A percentile compares a stretch with the other conserved stretches of the same genome.
These are phyloP conservation scores for Mucor racemosus DNA, from an alignment of 371 early-diverging fungal species.

Conservation along the genomic window DNA sequence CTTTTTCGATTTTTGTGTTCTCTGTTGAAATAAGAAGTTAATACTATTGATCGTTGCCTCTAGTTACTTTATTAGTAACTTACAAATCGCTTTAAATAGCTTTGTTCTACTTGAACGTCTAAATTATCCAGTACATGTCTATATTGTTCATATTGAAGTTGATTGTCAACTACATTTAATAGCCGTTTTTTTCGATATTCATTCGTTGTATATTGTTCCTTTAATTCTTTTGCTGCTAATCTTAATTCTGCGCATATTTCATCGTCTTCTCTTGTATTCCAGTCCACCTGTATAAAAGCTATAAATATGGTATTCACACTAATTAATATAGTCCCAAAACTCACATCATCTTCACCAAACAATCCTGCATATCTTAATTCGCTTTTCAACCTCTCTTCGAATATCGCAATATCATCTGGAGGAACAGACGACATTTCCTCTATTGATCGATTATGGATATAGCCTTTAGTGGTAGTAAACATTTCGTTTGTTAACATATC, in stretches of 20 bases:
- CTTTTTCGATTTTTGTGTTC: slow-evolving; percentile 77
- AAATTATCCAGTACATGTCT: slow-evolving; percentile 83
- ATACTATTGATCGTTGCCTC: neutral
- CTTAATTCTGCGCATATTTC: slow-evolving; percentile 84
- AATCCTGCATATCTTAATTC: slow-evolving; percentile 86
- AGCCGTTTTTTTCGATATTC: slow-evolving; percentile 68
- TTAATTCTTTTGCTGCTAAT: slow-evolving; percentile 68
- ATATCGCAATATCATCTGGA: slow-evolving; percentile 40
- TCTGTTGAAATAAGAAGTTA: slow-evolving; percentile 30
- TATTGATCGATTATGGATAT: slow-evolving; percentile 24
- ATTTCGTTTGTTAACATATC: slow-evolving; percentile 19
- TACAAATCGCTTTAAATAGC: slow-evolving; percentile 84
- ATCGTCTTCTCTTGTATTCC: slow-evolving; percentile 80
- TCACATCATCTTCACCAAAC: slow-evolving; percentile 78
- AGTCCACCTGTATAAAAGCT: slow-evolving; percentile 55
- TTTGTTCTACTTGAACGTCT: slow-evolving; percentile 86
- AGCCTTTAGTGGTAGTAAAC: neutral
- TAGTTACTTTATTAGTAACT: slow-evolving; percentile 29
- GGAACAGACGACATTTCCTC: slow-evolving; percentile 28
- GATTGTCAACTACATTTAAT: slow-evolving; percentile 70
- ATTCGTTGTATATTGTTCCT: slow-evolving; percentile 74
- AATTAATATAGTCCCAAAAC: neutral
- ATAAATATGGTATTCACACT: neutral
- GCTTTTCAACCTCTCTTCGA: slow-evolving; percentile 83
- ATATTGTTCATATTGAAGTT: slow-evolving; percentile 90